Evolutionary conservation across 2,329 filamentous ascomycete genomes (phyloP).

Genomic region (Remersonia thermophila): DNA sequence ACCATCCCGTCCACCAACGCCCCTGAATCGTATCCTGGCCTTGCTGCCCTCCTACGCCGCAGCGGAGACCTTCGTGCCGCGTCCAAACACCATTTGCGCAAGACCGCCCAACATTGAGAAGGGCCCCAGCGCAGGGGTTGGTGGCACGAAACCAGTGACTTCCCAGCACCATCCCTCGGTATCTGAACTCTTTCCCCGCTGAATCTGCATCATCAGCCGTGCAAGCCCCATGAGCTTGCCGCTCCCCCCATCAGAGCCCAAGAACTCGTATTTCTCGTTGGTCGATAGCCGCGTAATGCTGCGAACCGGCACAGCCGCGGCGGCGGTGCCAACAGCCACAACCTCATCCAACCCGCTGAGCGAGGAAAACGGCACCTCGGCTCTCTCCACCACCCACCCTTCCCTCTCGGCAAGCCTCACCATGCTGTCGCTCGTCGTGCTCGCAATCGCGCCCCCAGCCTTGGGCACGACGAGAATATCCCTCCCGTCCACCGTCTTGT

Average conservation of each 20-base stretch:
- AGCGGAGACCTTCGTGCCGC: no score
- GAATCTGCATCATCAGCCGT: slow-evolving; percentile 1
- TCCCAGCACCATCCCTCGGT: slow-evolving; percentile 1
- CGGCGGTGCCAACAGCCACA: slow-evolving; percentile 1
- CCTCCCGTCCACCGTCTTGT: slow-evolving; percentile 29
- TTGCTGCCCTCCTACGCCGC: no score
- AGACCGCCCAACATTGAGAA: no score
- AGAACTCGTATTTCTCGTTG: background rate
- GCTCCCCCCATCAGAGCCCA: background rate
- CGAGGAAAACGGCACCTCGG: slow-evolving; percentile 27
- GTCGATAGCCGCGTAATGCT: slow-evolving; percentile 1
- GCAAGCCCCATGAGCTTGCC: background rate
- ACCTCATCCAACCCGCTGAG: slow-evolving; percentile 1
- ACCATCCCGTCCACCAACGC: no score
- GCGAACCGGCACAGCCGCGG: slow-evolving; percentile 1
- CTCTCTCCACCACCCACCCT: slow-evolving; percentile 48
- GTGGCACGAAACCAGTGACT: background rate
- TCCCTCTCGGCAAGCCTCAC: slow-evolving; percentile 42
- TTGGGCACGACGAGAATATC: slow-evolving; percentile 42
- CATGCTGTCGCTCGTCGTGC: slow-evolving; percentile 49
- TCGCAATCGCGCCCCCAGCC: slow-evolving; percentile 53
- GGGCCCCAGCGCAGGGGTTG: no score
- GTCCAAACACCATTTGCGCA: no score
- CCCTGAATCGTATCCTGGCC: no score
- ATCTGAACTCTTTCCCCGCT: background rate